These are phyloP conservation scores for Pestalotiopsis fici DNA, from an alignment of 2,329 filamentous ascomycete species.

Conservation along the genomic window DNA sequence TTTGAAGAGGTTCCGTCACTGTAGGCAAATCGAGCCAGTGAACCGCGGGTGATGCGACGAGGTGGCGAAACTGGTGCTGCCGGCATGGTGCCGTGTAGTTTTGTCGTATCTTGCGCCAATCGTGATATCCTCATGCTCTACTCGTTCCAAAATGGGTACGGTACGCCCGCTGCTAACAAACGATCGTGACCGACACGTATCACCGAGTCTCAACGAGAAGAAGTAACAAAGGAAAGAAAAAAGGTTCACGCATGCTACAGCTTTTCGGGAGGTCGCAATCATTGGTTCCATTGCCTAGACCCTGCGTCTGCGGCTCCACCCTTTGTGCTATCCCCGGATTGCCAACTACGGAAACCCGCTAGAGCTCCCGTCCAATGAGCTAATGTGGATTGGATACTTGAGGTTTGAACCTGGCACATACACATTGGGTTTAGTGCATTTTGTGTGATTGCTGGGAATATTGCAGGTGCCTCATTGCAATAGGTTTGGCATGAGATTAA, in stretches of 20 bases:
- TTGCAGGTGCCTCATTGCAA: no score
- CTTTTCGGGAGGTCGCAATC: not conserved
- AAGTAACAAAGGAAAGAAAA: not conserved
- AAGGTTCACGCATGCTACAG: not conserved
- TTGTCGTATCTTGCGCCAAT: conserved; percentile 7
- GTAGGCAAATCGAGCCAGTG: conserved; percentile 31
- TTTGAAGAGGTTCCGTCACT: conserved; percentile 13
- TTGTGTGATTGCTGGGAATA: no score
- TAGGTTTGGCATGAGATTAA: no score
- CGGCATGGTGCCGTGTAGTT: conserved; percentile 19
- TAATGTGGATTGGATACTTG: not conserved
- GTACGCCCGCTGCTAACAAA: not conserved
- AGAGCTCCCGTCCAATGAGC: not conserved
- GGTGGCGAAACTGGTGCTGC: conserved; percentile 21
- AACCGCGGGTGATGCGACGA: conserved; percentile 30
- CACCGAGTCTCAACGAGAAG: not conserved
- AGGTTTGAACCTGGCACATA: not conserved
- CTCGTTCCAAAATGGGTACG: not conserved
- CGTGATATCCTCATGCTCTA: conserved; percentile 14
- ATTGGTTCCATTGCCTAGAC: not conserved
- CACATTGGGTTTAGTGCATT: no score
- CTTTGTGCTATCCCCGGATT: conserved; percentile 1
- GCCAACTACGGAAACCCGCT: not conserved
- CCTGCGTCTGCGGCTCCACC: not conserved
- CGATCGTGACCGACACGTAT: not conserved